A percentile compares a stretch with the other conserved stretches of the same genome.
Evolutionary conservation across 106 monocot species (phyloP).

Genomic region (Dendrobium chrysotoxum): DNA sequence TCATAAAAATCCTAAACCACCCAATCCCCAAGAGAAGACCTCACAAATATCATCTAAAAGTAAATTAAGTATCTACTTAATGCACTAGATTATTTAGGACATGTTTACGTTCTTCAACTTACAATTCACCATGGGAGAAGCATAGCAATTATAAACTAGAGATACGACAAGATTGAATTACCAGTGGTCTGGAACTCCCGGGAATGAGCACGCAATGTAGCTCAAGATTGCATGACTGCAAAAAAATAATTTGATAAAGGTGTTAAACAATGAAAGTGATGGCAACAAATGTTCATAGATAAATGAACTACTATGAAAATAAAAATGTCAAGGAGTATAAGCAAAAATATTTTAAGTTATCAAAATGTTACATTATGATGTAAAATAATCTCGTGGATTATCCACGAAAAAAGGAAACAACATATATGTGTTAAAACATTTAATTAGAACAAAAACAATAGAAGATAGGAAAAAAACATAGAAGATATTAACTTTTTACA

Average conservation of each 20-base stretch:
- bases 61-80: background rate
- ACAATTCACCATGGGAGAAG: background rate
- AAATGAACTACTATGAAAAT: background rate
- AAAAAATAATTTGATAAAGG: conserved; percentile 7
- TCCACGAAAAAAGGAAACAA: background rate
- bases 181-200: conserved; percentile 78
- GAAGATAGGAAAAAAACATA: background rate
- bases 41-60: background rate
- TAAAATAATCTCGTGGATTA: background rate
- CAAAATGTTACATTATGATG: background rate
- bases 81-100: background rate
- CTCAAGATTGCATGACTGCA: conserved; percentile 78
- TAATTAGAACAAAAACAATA: background rate
- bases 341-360: background rate
- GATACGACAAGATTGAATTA: conserved; percentile 15
- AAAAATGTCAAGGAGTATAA: background rate
- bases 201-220: conserved; percentile 62
- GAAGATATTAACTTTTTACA: no score
- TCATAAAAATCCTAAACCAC: no score
- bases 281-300: background rate
- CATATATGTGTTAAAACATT: background rate
- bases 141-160: background rate
- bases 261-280: background rate
- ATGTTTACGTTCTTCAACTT: background rate
- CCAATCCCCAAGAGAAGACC: background rate